A percentile compares a stretch with the other conserved stretches of the same genome.
Evolutionary conservation across 23 red algal genomes (phyloP).

Genomic region (Gracilariopsis chorda): DNA sequence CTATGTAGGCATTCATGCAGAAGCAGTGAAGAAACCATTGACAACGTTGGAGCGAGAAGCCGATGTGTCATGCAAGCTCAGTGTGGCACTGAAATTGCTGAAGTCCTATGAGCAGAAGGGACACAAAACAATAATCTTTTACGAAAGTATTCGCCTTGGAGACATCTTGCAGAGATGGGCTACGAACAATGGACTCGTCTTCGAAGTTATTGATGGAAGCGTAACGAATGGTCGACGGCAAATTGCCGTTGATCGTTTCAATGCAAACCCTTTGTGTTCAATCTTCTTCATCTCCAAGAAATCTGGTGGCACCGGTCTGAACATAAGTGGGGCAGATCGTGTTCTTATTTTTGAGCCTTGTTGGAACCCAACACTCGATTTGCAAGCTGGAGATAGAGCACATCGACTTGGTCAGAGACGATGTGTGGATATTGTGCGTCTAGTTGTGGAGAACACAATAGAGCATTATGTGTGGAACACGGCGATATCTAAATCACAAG

Average conservation of each 20-base stretch:
- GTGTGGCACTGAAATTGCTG: slow-evolving; percentile 51
- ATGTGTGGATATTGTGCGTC: slow-evolving; percentile 75
- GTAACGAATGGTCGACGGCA: slow-evolving; percentile 69
- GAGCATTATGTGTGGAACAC: slow-evolving; percentile 79
- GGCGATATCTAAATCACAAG: slow-evolving; percentile 60
- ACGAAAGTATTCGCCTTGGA: slow-evolving; percentile 63
- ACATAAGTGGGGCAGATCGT: slow-evolving; percentile 79
- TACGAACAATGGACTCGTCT: slow-evolving; percentile 51
- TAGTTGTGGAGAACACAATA: slow-evolving; percentile 85
- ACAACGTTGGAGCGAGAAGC: slow-evolving; percentile 31
- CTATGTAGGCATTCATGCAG: slow-evolving; percentile 28
- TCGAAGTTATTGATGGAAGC: slow-evolving; percentile 79
- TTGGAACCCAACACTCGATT: slow-evolving; percentile 93
- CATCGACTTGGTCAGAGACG: slow-evolving; percentile 92
- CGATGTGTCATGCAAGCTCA: slow-evolving; percentile 65
- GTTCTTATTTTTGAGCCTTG: slow-evolving; percentile 90
- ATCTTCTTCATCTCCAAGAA: slow-evolving; percentile 90
- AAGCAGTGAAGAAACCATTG: slow-evolving; percentile 4
- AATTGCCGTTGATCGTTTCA: slow-evolving; percentile 78
- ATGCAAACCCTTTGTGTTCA: slow-evolving; percentile 57
- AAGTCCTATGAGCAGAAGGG: slow-evolving; percentile 43
- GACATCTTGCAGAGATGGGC: slow-evolving; percentile 72
- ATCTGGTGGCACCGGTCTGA: slow-evolving; percentile 87
- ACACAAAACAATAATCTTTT: slow-evolving; percentile 90
- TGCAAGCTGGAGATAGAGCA: slow-evolving; percentile 93